Conservation (phyloP, 1,139 yeast species). For the Barnettozyma hawaiiensis region DNA sequence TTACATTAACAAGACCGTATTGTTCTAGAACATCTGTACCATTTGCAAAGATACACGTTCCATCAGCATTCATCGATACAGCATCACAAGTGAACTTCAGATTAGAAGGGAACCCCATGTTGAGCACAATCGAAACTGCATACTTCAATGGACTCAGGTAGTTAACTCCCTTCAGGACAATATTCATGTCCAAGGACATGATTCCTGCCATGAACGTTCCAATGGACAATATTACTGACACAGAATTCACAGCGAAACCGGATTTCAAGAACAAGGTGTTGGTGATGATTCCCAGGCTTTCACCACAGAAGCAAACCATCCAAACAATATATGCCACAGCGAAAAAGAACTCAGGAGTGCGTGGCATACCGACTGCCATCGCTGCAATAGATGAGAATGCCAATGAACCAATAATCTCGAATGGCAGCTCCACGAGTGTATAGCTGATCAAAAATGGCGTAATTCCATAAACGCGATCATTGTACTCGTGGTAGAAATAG, state of each 20-base stretch:
- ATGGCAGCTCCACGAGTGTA: conserved; percentile 62
- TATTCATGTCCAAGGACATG: conserved; percentile 71
- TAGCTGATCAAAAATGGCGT: conserved; percentile 64
- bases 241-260: conserved; percentile 73
- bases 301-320: conserved; percentile 69
- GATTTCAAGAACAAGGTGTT: conserved; percentile 68
- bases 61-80: conserved; percentile 29
- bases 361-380: conserved; percentile 68
- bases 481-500: conserved; percentile 73
- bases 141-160: conserved; percentile 74
- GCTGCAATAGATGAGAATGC: conserved; percentile 58
- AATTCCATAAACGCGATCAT: conserved; percentile 68
- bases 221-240: conserved; percentile 58
- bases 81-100: conserved; percentile 39
- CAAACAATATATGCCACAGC: conserved; percentile 52
- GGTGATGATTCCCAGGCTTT: conserved; percentile 73
- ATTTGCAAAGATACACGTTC: conserved; percentile 39
- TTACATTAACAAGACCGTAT: conserved; percentile 33
- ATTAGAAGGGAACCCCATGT: conserved; percentile 37
- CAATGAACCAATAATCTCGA: conserved; percentile 57
- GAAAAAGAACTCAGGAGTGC: conserved; percentile 62
- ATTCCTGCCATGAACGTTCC: conserved; percentile 85
- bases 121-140: conserved; percentile 45
- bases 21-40: conserved; percentile 46
- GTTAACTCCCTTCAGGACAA: conserved; percentile 62